A percentile compares a stretch with the other conserved stretches of the same genome.
Evolutionary conservation across 2,329 filamentous ascomycete species (phyloP).

Genomic region (Colletotrichum tabaci): DNA sequence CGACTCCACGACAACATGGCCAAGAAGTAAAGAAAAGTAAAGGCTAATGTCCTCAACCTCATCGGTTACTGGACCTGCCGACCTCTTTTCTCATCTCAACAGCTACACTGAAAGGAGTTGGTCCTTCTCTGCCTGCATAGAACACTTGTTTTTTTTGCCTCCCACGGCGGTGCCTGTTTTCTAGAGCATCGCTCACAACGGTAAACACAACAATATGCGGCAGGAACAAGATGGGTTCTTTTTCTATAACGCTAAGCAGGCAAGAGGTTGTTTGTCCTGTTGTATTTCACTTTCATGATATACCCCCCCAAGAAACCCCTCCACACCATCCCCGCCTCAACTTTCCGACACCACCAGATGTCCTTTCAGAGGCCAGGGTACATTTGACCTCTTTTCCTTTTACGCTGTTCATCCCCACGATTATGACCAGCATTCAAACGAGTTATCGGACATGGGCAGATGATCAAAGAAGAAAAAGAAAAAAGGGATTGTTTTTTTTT

Average conservation of each 20-base stretch:
- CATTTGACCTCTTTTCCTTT: slow-evolving; percentile 14
- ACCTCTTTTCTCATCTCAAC: neutral
- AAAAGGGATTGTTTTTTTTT: neutral
- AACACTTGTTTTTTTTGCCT: neutral
- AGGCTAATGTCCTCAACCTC: neutral
- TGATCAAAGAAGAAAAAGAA: slow-evolving; percentile 36
- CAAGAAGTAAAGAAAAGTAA: slow-evolving; percentile 42
- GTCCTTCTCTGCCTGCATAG: neutral
- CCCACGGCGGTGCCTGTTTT: neutral
- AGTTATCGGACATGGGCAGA: slow-evolving; percentile 31
- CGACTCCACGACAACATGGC: slow-evolving; percentile 51
- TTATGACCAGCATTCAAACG: slow-evolving; percentile 40
- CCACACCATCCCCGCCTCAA: slow-evolving; percentile 10
- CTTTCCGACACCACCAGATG: slow-evolving; percentile 26
- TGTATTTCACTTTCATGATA: slow-evolving; percentile 30
- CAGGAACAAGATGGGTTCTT: slow-evolving; percentile 16
- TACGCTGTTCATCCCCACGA: slow-evolving; percentile 23
- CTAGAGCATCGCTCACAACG: neutral
- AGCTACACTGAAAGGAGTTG: neutral
- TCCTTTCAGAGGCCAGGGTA: slow-evolving; percentile 31
- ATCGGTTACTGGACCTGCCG: neutral
- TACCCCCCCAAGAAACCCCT: neutral
- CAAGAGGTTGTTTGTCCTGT: slow-evolving; percentile 15
- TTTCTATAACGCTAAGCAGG: neutral
- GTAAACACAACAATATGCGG: slow-evolving; percentile 2